phyloP scores from a whole-genome alignment of 768 basidiomycete species.

The Leucocoprinus sp. region DNA sequence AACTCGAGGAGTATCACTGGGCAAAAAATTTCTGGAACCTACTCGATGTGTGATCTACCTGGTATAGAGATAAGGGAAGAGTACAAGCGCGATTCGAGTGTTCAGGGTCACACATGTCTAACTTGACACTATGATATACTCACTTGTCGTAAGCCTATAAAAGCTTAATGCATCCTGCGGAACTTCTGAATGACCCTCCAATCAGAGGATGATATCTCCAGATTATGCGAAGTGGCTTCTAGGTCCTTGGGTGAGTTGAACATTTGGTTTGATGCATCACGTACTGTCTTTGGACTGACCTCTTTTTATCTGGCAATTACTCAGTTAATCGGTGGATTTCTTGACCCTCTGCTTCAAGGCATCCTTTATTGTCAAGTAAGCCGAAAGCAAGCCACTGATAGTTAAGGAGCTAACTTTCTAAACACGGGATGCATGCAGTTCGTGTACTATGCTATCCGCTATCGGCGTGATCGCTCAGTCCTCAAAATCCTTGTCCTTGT shows the following conservation, averaged over 20 bases:
- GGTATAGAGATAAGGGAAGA: not conserved
- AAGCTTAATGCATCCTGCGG: not conserved
- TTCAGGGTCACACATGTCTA: conserved; percentile 1
- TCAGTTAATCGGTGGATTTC: conserved; percentile 23
- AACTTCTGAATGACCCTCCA: not conserved
- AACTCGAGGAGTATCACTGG: conserved; percentile 9
- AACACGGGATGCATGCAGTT: conserved; percentile 15
- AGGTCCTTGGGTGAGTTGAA: conserved; percentile 24
- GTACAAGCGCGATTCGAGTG: conserved; percentile 3
- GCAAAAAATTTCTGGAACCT: not conserved
- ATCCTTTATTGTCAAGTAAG: conserved; percentile 23
- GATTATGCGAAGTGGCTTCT: conserved; percentile 20
- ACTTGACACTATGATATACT: no score
- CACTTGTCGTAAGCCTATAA: conserved; percentile 1
- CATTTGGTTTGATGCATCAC: not conserved
- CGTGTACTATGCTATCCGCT: conserved; percentile 18
- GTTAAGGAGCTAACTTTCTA: not conserved
- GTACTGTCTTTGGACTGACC: not conserved
- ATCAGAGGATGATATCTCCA: conserved; percentile 17
- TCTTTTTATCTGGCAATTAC: not conserved
- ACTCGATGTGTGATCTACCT: not conserved
- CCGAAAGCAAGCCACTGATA: not conserved
- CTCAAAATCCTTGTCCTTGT: conserved; percentile 18
- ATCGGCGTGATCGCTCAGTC: conserved; percentile 17
- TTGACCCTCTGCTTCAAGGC: conserved; percentile 24